A percentile compares a stretch with the other conserved stretches of the same genome.
phyloP scores from a whole-genome alignment of 108 stramenopile genomes.

The Asterionellopsis glacialis region DNA sequence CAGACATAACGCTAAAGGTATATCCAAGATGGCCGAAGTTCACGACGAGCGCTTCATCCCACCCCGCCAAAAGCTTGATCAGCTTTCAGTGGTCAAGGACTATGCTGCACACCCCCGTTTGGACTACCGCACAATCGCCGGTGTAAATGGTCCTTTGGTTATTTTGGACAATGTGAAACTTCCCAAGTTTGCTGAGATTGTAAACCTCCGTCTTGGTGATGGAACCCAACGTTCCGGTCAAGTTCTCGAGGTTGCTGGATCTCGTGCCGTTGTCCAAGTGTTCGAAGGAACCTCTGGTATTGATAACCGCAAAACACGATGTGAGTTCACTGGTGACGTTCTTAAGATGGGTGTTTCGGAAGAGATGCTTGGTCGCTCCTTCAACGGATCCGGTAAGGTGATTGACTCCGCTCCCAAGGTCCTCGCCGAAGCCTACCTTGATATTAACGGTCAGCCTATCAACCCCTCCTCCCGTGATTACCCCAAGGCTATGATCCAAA shows the following conservation, averaged over 20 bases:
- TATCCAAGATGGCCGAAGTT: constrained; percentile 2
- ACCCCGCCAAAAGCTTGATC: constrained; percentile 75
- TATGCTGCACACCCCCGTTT: constrained; percentile 85
- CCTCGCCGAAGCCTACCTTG: constrained; percentile 97
- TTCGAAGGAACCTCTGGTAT: constrained; percentile 99
- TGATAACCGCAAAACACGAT: constrained; percentile 96
- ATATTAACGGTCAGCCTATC: constrained; percentile 99
- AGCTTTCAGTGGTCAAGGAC: constrained; percentile 80
- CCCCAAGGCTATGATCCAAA: constrained; percentile 99
- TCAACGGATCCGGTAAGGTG: constrained; percentile 99
- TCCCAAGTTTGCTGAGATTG: constrained; percentile 98
- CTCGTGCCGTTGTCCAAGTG: constrained; percentile 98
- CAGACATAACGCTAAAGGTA: not conserved
- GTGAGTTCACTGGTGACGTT: constrained; percentile 98
- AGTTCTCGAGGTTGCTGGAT: constrained; percentile 96
- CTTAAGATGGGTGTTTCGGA: constrained; percentile 99
- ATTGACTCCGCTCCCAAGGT: constrained; percentile 98
- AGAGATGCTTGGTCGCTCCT: constrained; percentile 97
- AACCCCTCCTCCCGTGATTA: constrained; percentile 99
- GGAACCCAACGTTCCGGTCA: constrained; percentile 95
- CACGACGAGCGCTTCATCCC: constrained; percentile 76
- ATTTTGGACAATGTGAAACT: constrained; percentile 99
- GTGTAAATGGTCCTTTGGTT: constrained; percentile 99
- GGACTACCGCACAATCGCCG: constrained; percentile 93
- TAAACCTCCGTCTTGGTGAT: constrained; percentile 92